Conservation (phyloP, 2,329 filamentous ascomycete species). For the Curvularia sp. region DNA sequence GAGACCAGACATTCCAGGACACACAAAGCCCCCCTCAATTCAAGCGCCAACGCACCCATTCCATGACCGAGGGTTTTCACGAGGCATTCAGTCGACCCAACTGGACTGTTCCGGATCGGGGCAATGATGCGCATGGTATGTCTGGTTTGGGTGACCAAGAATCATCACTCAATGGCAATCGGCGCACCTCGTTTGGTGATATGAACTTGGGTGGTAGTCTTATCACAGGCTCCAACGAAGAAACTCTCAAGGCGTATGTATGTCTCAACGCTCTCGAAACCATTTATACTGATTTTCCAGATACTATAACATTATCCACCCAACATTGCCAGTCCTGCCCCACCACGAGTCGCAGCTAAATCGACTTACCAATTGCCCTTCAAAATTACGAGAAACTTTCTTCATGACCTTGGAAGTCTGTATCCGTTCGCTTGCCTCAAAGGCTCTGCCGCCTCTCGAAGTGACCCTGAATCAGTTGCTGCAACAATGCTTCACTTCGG, state of each 20-base stretch:
- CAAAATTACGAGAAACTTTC: conserved; percentile 47
- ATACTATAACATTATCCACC: conserved; percentile 48
- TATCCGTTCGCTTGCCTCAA: conserved; percentile 42
- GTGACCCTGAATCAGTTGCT: conserved; percentile 37
- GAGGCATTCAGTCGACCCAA: conserved; percentile 43
- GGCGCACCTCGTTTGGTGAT: conserved; percentile 47
- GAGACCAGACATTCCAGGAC: conserved; percentile 41
- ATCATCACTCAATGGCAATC: conserved; percentile 41
- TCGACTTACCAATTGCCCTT: conserved; percentile 44
- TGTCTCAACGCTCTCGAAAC: too few species aligned
- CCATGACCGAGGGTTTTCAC: conserved; percentile 47
- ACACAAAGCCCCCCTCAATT: conserved; percentile 43
- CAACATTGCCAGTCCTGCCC: conserved; percentile 44
- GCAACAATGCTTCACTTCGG: conserved; percentile 37
- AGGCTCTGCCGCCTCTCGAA: conserved; percentile 37
- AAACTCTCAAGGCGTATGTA: conserved; percentile 45
- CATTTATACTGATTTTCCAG: conserved; percentile 31
- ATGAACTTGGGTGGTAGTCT: conserved; percentile 44
- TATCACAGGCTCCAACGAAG: conserved; percentile 46
- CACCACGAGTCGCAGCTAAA: conserved; percentile 43
- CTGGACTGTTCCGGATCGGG: conserved; percentile 47
- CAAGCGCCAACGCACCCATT: conserved; percentile 48
- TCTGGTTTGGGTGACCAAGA: conserved; percentile 40
- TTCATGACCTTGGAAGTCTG: conserved; percentile 45
- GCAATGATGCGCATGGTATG: conserved; percentile 35